Evolutionary conservation across 208 protist species (phyloP).

Genomic region (Leptomonas pyrrhocoris): DNA sequence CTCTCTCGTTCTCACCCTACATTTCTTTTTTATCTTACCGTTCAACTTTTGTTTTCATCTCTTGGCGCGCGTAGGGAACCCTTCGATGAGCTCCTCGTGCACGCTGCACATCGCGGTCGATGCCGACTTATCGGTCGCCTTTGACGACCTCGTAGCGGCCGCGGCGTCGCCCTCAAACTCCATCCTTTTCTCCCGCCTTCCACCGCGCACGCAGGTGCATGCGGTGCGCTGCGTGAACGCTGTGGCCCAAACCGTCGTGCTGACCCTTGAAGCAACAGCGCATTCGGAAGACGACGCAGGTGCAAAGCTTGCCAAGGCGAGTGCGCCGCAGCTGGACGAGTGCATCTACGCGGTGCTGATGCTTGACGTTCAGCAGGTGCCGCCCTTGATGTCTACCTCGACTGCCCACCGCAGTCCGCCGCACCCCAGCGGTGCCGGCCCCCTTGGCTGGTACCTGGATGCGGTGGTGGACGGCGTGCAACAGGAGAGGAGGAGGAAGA

Average conservation of each 20-base stretch:
- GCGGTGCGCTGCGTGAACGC: constrained; percentile 20
- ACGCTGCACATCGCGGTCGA: constrained; percentile 25
- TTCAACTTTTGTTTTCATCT: neutral
- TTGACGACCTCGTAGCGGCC: constrained; percentile 14
- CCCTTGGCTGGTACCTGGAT: constrained; percentile 32
- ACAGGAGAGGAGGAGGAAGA: neutral
- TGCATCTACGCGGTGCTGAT: constrained; percentile 16
- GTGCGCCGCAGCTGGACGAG: neutral
- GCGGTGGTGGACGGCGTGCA: constrained; percentile 19
- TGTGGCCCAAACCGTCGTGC: constrained; percentile 29
- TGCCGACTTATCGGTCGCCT: constrained; percentile 17
- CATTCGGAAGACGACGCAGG: neutral
- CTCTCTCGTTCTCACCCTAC: too few relatives aligned
- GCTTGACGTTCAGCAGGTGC: constrained; percentile 36
- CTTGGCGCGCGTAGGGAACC: too few relatives aligned
- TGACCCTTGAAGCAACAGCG: neutral
- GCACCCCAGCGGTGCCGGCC: constrained; percentile 30
- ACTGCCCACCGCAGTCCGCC: constrained; percentile 19
- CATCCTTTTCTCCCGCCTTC: constrained; percentile 5
- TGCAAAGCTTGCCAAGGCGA: neutral
- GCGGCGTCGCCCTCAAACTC: neutral
- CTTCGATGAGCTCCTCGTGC: neutral
- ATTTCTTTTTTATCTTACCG: too few relatives aligned
- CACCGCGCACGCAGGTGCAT: constrained; percentile 3
- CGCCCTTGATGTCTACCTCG: constrained; percentile 21